phyloP scores from a whole-genome alignment of 208 protist genomes.

The Naegleria lovaniensis region DNA sequence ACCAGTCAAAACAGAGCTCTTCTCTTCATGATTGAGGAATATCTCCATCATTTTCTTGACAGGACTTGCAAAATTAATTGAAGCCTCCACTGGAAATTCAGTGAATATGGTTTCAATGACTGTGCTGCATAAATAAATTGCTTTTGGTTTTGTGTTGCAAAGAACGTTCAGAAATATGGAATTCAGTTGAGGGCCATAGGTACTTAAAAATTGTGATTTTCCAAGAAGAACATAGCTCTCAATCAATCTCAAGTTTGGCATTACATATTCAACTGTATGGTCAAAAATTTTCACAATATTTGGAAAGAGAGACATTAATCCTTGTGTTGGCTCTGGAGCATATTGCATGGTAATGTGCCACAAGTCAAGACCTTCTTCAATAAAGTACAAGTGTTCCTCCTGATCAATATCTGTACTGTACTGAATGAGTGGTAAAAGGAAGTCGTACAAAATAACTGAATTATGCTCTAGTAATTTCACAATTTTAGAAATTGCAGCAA shows the following conservation, averaged over 20 bases:
- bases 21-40: background rate
- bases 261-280: background rate
- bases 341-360: background rate
- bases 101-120: background rate
- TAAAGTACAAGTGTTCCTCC: background rate
- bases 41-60: background rate
- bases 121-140: background rate
- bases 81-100: background rate
- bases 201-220: background rate
- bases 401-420: constrained; percentile 1
- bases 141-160: background rate
- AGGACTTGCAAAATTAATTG: background rate
- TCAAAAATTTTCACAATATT: constrained; percentile 15
- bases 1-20: background rate
- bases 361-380: constrained; percentile 13
- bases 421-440: background rate
- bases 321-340: background rate
- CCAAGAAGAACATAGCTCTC: constrained; percentile 18
- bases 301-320: background rate
- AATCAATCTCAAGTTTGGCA: background rate
- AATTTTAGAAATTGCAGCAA: background rate
- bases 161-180: background rate
- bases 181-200: background rate
- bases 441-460: background rate
- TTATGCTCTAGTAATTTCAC: background rate